A percentile compares a stretch with the other conserved stretches of the same genome.
These are phyloP conservation scores for Scalesia atractyloides DNA, from an alignment of 129 eudicot species.

Conservation along the genomic window DNA sequence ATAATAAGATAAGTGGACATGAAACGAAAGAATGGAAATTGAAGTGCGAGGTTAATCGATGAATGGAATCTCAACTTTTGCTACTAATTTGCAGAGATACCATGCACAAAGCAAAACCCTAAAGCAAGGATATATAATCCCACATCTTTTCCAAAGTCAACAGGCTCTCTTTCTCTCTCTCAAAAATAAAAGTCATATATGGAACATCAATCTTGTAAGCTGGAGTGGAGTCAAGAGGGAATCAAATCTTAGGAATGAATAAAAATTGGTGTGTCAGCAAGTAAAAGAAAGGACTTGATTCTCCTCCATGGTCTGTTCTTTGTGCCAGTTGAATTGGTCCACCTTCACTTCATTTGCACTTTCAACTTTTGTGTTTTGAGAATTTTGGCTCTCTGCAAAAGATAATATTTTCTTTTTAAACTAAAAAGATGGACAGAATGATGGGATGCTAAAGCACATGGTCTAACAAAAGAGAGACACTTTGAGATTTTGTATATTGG, in stretches of 20 bases:
- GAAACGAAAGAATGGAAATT: conserved; percentile 10
- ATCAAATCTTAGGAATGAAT: conserved; percentile 45
- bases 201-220: conserved; percentile 41
- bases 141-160: conserved; percentile 37
- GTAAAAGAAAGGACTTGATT: conserved; percentile 33
- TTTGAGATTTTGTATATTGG: conserved; percentile 36
- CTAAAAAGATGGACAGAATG: conserved; percentile 42
- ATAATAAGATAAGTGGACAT: conserved; percentile 18
- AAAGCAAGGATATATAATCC: conserved; percentile 23
- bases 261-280: conserved; percentile 42
- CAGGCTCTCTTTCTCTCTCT: conserved; percentile 2
- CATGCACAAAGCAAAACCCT: conserved; percentile 34
- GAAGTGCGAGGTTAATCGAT: conserved; percentile 15
- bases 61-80: conserved; percentile 31
- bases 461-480: conserved; percentile 37
- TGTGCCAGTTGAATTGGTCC: conserved; percentile 39
- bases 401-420: conserved; percentile 15
- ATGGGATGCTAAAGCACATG: conserved; percentile 43
- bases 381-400: conserved; percentile 36
- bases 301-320: conserved; percentile 32
- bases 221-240: conserved; percentile 29
- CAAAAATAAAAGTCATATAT: conserved; percentile 21
- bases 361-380: conserved; percentile 28
- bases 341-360: conserved; percentile 42
- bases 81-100: conserved; percentile 31